Base-by-base conservation (phyloP, 139 green algal genomes). In the Coelastrella sp. region DNA sequence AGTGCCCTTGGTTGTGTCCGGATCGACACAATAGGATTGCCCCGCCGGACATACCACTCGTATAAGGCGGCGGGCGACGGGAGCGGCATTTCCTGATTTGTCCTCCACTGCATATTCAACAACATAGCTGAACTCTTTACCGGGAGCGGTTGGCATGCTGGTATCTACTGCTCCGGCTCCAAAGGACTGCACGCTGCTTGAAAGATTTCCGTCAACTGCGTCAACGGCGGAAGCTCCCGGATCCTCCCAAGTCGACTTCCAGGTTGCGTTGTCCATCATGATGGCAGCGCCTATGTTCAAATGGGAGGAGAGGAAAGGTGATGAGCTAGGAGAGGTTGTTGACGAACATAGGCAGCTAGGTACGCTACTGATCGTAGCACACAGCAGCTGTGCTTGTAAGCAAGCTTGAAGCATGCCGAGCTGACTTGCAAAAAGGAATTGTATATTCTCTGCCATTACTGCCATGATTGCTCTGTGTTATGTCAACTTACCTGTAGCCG, bases 41-140 rank as follows among this genome's bases (percentile, higher is more conserved):
- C 6, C 21, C 27, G 9, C 5, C 0, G 88, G 75, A 80, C 89
- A 92, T 4, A 81, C 78, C 5, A 92, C 30, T 0, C 38, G 34
- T 7, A 92, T 43, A 21, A 87, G 72, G 11, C 89, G 81, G 5
- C 75, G 25, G 6, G 81, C 89, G 0, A 87, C 45, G 8, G 62
- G 81, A 0, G 89, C 89, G 1, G 71, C 62, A 50, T 92, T 92
- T 40, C 85, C 72, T 6, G 63, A 69, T 4, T 78, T 53, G 50
- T 92, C 89, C 13, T 83, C 41, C 9, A 90, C 86, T 23, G 74
- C 43, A 38, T 90, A 90, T 60, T 86, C 82, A 19, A 90, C 77
- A 13, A 86, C 71, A 79, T 71, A 84, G 1, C 59, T 59, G 37
- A 85, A 88, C 0, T 63, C 6, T 25, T 19, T 34, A 35, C 48